Evolutionary conservation across 148 eudicot species (phyloP).

Genomic region (Fagopyrum esculentum): DNA sequence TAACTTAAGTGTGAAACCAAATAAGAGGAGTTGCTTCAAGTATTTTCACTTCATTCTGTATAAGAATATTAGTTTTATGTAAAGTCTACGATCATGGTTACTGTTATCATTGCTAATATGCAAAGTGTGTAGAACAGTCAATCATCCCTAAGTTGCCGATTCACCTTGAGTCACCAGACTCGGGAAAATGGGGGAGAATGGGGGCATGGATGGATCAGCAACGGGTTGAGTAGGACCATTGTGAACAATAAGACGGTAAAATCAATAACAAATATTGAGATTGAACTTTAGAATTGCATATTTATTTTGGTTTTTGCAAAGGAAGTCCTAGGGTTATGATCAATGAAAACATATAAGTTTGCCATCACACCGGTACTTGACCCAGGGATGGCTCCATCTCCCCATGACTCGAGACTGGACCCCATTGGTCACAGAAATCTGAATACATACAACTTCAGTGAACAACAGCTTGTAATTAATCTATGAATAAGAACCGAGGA

Average conservation of each 20-base stretch:
- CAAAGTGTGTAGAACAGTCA: background rate
- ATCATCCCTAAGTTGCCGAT: background rate
- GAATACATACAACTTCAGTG: too few species aligned
- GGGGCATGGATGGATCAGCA: too few species aligned
- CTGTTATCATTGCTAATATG: background rate
- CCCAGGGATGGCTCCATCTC: too few species aligned
- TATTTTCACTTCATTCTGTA: background rate
- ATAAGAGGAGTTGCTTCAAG: background rate
- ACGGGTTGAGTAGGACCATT: background rate
- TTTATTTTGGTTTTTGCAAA: background rate
- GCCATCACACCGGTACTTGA: too few species aligned
- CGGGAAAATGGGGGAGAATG: background rate
- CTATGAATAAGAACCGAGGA: too few species aligned
- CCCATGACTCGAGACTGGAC: too few species aligned
- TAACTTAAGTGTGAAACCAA: background rate
- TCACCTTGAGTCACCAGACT: background rate
- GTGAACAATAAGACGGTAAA: background rate
- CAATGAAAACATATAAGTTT: background rate
- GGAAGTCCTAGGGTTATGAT: background rate
- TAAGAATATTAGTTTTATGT: background rate
- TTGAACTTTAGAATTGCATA: background rate
- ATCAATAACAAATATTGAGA: background rate
- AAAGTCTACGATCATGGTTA: background rate
- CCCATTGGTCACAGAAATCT: background rate
- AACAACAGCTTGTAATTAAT: too few species aligned